phyloP scores from a whole-genome alignment of 202 grass and related monocot species.

The Cymbopogon flexuosus region DNA sequence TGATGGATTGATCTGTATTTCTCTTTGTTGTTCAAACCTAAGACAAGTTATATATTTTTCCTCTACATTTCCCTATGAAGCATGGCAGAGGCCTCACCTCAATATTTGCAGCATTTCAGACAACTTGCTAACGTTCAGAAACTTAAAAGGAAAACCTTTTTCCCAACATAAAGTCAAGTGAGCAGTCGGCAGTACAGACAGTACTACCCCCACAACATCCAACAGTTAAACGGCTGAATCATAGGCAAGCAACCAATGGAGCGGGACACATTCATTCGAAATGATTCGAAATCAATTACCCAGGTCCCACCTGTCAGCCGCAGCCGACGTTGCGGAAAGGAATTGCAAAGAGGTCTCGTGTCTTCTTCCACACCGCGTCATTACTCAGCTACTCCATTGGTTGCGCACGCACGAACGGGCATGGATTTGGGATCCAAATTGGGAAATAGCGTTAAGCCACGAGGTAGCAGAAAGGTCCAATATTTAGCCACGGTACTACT shows the following conservation, averaged over 20 bases:
- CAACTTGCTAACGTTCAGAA: not conserved
- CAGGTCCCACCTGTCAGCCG: not conserved
- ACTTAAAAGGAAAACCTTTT: not conserved
- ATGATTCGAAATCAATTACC: conserved; percentile 25
- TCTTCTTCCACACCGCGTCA: not conserved
- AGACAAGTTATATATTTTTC: not conserved
- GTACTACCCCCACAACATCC: not conserved
- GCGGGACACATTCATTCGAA: conserved; percentile 21
- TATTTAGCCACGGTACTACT: too few relatives aligned
- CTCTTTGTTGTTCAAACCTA: not conserved
- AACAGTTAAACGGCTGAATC: conserved; percentile 29
- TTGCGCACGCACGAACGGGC: too few relatives aligned
- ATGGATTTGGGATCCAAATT: too few relatives aligned
- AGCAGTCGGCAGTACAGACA: not conserved
- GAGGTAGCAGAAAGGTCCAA: too few relatives aligned
- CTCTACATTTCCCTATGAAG: too few relatives aligned
- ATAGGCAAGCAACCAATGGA: not conserved
- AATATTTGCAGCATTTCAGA: too few relatives aligned
- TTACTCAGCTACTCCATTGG: too few relatives aligned
- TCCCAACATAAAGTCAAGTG: conserved; percentile 21
- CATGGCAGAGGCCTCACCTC: too few relatives aligned
- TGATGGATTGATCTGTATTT: too few relatives aligned
- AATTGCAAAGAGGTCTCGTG: not conserved
- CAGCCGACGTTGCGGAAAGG: too few relatives aligned
- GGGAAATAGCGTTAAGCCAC: too few relatives aligned